Evolutionary conservation across 73 alveolate species (phyloP).

Genomic region (Paramecium sonneborni): DNA sequence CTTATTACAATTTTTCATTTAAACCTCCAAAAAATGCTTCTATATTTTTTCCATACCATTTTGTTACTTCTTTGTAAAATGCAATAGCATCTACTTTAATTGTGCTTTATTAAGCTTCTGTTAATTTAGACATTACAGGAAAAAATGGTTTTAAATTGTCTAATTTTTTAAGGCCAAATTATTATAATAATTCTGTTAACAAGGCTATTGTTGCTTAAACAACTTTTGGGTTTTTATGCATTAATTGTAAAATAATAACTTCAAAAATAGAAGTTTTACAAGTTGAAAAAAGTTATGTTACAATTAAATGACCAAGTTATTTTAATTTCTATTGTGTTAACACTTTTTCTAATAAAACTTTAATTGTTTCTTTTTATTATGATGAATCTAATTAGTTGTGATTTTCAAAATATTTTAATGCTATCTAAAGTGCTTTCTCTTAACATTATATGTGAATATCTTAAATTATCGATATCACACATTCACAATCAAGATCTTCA

Average conservation of each 20-base stretch:
- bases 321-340: not conserved
- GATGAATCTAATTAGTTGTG: not conserved
- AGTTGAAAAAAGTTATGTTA: not conserved
- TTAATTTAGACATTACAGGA: not conserved
- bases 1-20: conserved; percentile 6
- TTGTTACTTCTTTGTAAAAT: not conserved
- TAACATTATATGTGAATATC: not conserved
- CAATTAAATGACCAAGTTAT: not conserved
- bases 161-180: not conserved
- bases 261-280: conserved; percentile 1
- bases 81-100: not conserved
- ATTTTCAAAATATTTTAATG: not conserved
- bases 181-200: not conserved
- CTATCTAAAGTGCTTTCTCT: not conserved
- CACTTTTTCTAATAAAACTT: not conserved
- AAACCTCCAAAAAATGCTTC: not conserved
- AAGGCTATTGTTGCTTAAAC: not conserved
- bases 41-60: conserved; percentile 8
- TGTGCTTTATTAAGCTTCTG: not conserved
- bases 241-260: not conserved
- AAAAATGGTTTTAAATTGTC: conserved; percentile 41
- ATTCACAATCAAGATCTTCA: not conserved
- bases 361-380: not conserved
- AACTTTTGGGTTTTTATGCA: conserved; percentile 19
- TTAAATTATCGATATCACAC: not conserved